Percentiles rank a stretch among this genome's conserved stretches.
Evolutionary conservation across 2,329 filamentous ascomycete genomes (phyloP).

Genomic region (Fusarium mangiferae): DNA sequence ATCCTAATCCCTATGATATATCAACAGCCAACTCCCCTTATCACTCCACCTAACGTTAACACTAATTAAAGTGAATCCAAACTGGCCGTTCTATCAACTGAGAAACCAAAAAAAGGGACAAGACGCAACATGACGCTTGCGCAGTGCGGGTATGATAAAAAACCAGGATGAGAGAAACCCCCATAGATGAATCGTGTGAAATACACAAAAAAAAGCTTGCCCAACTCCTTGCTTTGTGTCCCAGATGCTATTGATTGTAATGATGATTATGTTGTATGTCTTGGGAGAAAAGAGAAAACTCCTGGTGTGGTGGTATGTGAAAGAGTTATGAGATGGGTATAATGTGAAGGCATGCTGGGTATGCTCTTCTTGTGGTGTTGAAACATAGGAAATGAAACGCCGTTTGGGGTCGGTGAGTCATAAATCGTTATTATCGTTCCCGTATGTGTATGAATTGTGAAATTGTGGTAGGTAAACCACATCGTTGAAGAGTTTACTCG

Average conservation of each 20-base stretch:
- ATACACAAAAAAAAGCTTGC: slow-evolving; percentile 31
- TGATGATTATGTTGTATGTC: slow-evolving; percentile 24
- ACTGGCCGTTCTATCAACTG: slow-evolving; percentile 2
- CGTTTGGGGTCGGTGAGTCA: slow-evolving; percentile 33
- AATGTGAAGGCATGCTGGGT: slow-evolving; percentile 31
- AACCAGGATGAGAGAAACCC: slow-evolving; percentile 23
- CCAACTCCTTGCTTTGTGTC: slow-evolving; percentile 43
- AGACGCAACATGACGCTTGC: slow-evolving; percentile 7
- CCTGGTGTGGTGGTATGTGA: not conserved
- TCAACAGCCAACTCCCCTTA: slow-evolving; percentile 23
- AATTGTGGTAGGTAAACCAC: not conserved
- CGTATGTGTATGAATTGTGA: slow-evolving; percentile 6
- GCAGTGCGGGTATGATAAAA: slow-evolving; percentile 34
- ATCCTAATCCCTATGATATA: slow-evolving; percentile 11
- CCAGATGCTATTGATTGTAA: slow-evolving; percentile 36
- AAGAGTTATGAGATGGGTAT: slow-evolving; percentile 25
- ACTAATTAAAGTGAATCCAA: slow-evolving; percentile 25
- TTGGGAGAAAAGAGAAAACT: slow-evolving; percentile 2
- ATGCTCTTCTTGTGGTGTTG: slow-evolving; percentile 34
- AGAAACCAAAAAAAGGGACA: slow-evolving; percentile 13
- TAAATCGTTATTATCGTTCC: slow-evolving; percentile 33
- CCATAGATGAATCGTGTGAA: slow-evolving; percentile 24
- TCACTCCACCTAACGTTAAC: slow-evolving; percentile 13
- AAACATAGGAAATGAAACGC: slow-evolving; percentile 34
- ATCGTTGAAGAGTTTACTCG: slow-evolving; percentile 47